Percentiles rank a stretch among this genome's conserved stretches.
These are phyloP conservation scores for Tolypocladium pustulatum DNA, from an alignment of 2,329 filamentous ascomycete species.

Conservation along the genomic window DNA sequence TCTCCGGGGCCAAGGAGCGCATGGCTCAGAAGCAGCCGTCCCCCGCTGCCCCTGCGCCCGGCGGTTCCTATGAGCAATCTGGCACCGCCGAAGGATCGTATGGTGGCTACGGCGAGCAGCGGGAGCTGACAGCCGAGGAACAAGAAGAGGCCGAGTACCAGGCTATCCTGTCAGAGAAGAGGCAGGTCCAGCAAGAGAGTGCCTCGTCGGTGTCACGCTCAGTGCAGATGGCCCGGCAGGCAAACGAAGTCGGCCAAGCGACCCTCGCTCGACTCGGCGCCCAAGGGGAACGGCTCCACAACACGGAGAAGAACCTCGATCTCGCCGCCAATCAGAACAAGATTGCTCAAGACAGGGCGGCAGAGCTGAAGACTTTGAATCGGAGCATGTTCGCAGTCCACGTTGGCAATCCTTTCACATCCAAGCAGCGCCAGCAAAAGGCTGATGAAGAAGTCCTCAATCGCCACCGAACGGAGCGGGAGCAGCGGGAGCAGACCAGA, in stretches of 20 bases:
- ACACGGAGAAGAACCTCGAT: slow-evolving; percentile 76
- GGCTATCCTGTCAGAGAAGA: slow-evolving; percentile 39
- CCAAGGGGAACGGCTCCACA: slow-evolving; percentile 72
- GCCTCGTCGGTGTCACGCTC: slow-evolving; percentile 27
- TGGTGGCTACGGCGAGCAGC: slow-evolving; percentile 54
- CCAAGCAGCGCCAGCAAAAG: slow-evolving; percentile 50
- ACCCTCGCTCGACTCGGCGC: slow-evolving; percentile 64
- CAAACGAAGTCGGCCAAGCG: slow-evolving; percentile 48
- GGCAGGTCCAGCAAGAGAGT: slow-evolving; percentile 70
- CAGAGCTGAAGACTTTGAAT: slow-evolving; percentile 77
- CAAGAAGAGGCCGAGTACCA: slow-evolving; percentile 63
- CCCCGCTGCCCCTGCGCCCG: slow-evolving; percentile 6
- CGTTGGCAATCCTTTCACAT: slow-evolving; percentile 68
- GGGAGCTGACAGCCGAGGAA: slow-evolving; percentile 73
- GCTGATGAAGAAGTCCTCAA: slow-evolving; percentile 61
- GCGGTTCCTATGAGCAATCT: slow-evolving; percentile 13
- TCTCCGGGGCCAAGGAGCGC: slow-evolving; percentile 43
- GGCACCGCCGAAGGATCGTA: slow-evolving; percentile 20
- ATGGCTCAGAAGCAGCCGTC: slow-evolving; percentile 27
- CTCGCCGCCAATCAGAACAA: slow-evolving; percentile 66
- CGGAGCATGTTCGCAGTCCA: slow-evolving; percentile 85
- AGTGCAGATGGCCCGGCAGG: slow-evolving; percentile 32
- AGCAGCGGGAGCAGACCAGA: slow-evolving; percentile 53
- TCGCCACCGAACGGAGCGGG: slow-evolving; percentile 55
- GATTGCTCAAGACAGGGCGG: slow-evolving; percentile 67